Evolutionary conservation across 1,284 basidiomycete species (phyloP).

Genomic region (Anthracocystis panici-leucophaei): DNA sequence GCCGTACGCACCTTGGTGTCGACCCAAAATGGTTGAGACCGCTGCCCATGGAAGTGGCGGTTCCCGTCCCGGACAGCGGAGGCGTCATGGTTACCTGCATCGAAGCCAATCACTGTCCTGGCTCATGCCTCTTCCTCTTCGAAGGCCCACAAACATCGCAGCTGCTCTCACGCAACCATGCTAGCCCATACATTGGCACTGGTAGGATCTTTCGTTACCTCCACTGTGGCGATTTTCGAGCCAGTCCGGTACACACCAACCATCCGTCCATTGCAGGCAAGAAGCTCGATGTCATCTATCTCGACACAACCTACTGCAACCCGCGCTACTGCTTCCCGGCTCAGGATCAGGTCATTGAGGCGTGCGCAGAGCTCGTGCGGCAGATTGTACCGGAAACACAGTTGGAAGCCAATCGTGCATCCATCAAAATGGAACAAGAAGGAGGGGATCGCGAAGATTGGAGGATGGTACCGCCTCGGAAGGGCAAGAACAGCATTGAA

Average conservation of each 20-base stretch:
- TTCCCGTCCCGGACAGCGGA: conserved; percentile 81
- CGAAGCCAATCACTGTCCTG: conserved; percentile 96
- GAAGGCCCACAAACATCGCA: conserved; percentile 89
- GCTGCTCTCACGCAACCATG: conserved; percentile 71
- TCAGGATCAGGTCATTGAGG: conserved; percentile 89
- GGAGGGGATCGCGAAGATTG: conserved; percentile 66
- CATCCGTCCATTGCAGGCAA: conserved; percentile 56
- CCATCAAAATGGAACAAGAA: conserved; percentile 46
- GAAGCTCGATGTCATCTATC: conserved; percentile 84
- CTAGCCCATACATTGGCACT: conserved; percentile 40
- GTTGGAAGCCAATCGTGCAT: conserved; percentile 13
- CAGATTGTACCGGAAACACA: conserved; percentile 35
- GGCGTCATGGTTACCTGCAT: conserved; percentile 91
- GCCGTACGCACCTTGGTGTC: conserved; percentile 88
- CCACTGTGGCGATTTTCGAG: conserved; percentile 85
- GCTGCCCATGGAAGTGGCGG: conserved; percentile 82
- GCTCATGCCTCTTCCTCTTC: conserved; percentile 91
- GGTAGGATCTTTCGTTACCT: conserved; percentile 83
- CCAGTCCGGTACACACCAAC: conserved; percentile 62
- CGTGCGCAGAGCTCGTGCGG: conserved; percentile 85
- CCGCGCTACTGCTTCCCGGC: conserved; percentile 95
- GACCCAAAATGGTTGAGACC: conserved; percentile 87
- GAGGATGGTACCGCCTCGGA: conserved; percentile 62
- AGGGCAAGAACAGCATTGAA: conserved; percentile 44
- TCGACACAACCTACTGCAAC: conserved; percentile 96